Evolutionary conservation across 2,329 filamentous ascomycete species (phyloP), one percentile per base, ranked within the genome.

Genomic region (Aspergillus sp.): DNA sequence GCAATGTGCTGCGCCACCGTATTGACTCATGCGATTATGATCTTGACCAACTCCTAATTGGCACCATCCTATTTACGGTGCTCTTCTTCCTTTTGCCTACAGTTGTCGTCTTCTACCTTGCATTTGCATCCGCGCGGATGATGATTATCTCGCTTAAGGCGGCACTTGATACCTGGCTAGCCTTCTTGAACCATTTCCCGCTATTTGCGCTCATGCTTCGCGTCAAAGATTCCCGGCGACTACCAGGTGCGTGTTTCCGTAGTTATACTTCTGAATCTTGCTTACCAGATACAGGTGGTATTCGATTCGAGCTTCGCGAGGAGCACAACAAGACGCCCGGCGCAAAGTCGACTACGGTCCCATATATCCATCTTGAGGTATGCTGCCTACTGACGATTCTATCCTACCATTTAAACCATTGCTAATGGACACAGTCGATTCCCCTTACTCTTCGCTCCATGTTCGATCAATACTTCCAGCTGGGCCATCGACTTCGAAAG

Each of bases 11-110:
- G 19, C 88, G 95, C 56, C 96, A 96, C 67, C 91, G 94, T 73
- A 97, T 99, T 65, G 94, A 99, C 70, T 96, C 92, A 44, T 99
- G 94, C 78, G 94, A 97, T 74, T 99, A 99, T 74, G 94, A 97
- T 68, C 82, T 99, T 20, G 94, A 99, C 68, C 95, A 99, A 73
- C 83, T 99, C 3, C 85, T 99, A 6, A 86, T 99, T 7, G 94
- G 94, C 55, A 99, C 94, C 1, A 97, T 99, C 54, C 79, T 99
- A 17, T 99, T 99, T 68, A 97, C 94, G 0, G 78, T 99, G 7
- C 82, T 99, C 1, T 95, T 95, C 74, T 99, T 97, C 70, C 80
- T 99, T 14, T 79, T 99, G 3, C 94, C 94, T 0, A 99, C 94
- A 0, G 91, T 99, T 20, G 84, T 93, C 49, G 94, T 99, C 41